Conservation (phyloP, 768 basidiomycete species). For the Crepidotus variabilis region DNA sequence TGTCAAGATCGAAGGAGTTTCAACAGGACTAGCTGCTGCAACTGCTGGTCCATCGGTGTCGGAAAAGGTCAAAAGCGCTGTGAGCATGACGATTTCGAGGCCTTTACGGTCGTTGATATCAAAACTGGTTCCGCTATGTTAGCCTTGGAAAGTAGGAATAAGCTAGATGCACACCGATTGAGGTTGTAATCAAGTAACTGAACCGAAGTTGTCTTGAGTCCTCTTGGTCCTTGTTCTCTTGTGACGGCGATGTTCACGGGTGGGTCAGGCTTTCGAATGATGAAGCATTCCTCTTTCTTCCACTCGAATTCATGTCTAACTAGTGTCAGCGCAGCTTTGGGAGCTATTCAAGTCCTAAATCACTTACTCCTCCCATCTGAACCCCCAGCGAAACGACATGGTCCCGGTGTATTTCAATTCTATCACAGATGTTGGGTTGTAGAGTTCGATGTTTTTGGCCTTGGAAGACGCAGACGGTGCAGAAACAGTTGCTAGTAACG, state of each 20-base stretch:
- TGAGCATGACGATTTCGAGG: slow-evolving; percentile 77
- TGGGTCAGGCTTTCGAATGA: slow-evolving; percentile 83
- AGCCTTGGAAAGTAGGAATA: background rate
- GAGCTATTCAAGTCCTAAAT: background rate
- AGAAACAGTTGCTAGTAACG: slow-evolving; percentile 64
- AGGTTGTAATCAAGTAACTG: slow-evolving; percentile 87
- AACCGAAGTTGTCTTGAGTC: slow-evolving; percentile 58
- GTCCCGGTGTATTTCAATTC: slow-evolving; percentile 75
- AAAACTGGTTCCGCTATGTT: slow-evolving; percentile 43
- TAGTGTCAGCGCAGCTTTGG: background rate
- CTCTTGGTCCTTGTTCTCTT: slow-evolving; percentile 61
- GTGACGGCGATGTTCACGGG: slow-evolving; percentile 82
- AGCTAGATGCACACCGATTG: slow-evolving; percentile 47
- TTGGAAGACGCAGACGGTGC: slow-evolving; percentile 66
- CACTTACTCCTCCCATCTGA: slow-evolving; percentile 81
- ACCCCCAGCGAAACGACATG: slow-evolving; percentile 70
- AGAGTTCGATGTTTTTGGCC: slow-evolving; percentile 69
- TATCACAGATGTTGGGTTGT: slow-evolving; percentile 66
- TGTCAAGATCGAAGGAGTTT: slow-evolving; percentile 1
- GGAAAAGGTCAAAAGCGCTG: slow-evolving; percentile 72
- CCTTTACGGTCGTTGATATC: slow-evolving; percentile 85
- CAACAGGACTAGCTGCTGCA: slow-evolving; percentile 33
- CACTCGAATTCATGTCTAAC: slow-evolving; percentile 80
- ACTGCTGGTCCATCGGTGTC: slow-evolving; percentile 52
- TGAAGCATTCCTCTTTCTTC: slow-evolving; percentile 80